These are phyloP conservation scores for Spiromastix sp. DNA, from an alignment of 2,329 filamentous ascomycete species.

Conservation along the genomic window DNA sequence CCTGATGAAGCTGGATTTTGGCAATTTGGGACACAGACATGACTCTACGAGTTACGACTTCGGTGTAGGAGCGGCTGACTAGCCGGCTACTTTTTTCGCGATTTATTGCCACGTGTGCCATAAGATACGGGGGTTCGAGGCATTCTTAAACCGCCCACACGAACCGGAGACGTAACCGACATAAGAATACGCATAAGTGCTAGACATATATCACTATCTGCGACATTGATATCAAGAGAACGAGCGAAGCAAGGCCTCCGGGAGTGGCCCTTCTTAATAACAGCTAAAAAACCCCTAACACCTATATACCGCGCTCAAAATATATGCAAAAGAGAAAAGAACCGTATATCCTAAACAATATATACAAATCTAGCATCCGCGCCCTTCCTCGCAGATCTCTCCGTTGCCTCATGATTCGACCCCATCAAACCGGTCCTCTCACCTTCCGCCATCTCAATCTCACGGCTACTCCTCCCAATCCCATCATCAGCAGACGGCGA, in stretches of 20 bases:
- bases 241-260: too few relatives aligned
- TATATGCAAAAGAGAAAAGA: too few relatives aligned
- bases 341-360: constrained; percentile 12
- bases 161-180: background rate
- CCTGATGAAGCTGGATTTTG: constrained; percentile 78
- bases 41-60: constrained; percentile 4
- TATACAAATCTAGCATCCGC: constrained; percentile 8
- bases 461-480: constrained; percentile 10
- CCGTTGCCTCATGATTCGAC: constrained; percentile 2
- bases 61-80: constrained; percentile 4
- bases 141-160: background rate
- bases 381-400: constrained; percentile 4
- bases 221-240: too few relatives aligned
- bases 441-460: constrained; percentile 9
- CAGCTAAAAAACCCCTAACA: too few relatives aligned
- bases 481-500: constrained; percentile 24
- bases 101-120: too few relatives aligned
- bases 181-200: background rate
- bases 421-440: constrained; percentile 11
- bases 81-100: too few relatives aligned
- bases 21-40: constrained; percentile 16
- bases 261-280: too few relatives aligned
- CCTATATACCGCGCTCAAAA: too few relatives aligned
- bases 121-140: too few relatives aligned
- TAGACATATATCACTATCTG: background rate